These are phyloP conservation scores for Eudorina sp. DNA, from an alignment of 139 green algal genomes.

Conservation along the genomic window DNA sequence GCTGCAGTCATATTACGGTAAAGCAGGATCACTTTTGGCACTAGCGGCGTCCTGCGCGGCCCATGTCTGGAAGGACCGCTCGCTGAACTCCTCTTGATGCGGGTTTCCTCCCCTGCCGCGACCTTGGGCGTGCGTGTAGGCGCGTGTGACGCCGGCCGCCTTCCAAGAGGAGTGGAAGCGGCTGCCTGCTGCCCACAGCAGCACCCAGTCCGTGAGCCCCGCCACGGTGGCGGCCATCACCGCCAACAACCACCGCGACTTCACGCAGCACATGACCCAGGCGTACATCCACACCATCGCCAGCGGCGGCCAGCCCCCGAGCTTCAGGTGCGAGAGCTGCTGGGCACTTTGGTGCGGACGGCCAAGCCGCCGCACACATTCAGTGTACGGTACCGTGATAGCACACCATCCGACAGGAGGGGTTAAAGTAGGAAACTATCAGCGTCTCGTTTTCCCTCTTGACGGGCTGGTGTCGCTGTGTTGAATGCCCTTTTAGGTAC, in stretches of 20 bases:
- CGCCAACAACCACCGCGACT: conserved; percentile 74
- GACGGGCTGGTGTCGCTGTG: not conserved
- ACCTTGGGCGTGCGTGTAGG: not conserved
- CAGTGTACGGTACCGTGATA: not conserved
- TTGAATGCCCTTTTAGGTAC: conserved; percentile 66
- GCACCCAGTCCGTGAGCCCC: conserved; percentile 52
- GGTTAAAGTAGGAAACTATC: not conserved
- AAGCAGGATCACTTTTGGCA: too few relatives aligned
- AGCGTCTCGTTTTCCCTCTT: not conserved
- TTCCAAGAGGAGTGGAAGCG: conserved; percentile 85
- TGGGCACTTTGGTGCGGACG: not conserved
- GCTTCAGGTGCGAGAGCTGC: conserved; percentile 64
- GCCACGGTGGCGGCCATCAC: conserved; percentile 61
- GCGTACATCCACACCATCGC: conserved; percentile 81
- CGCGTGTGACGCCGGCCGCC: conserved; percentile 51
- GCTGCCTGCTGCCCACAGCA: conserved; percentile 60
- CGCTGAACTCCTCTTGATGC: too few relatives aligned
- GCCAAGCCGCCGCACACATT: not conserved
- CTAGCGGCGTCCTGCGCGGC: not conserved
- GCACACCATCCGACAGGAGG: not conserved
- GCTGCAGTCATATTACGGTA: too few relatives aligned
- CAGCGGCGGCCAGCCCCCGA: conserved; percentile 74
- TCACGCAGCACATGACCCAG: conserved; percentile 73
- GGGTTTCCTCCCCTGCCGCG: too few relatives aligned
- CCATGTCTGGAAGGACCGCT: not conserved